Base-by-base conservation (phyloP, 148 eudicot genomes). In the Bassia scoparia region DNA sequence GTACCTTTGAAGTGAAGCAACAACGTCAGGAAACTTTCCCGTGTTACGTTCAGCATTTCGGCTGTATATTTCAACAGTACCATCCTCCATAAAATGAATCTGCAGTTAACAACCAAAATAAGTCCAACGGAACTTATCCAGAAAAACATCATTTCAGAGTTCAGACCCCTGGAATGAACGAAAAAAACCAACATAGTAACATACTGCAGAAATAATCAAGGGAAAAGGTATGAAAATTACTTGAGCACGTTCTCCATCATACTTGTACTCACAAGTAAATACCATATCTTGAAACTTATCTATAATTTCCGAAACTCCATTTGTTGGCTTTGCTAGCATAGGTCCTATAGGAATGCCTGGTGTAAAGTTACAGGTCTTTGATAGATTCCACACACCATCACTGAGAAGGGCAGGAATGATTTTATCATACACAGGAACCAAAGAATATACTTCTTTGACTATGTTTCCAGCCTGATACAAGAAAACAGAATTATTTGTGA, bases 191-290 rank as follows among this genome's bases (percentile, higher is more conserved):
- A 55, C 34, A 37, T 18, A 69, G 37, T 35, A 27, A n/a, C n/a
- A n/a, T 17, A 49, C 30, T 26, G n/a, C n/a, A n/a, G n/a, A n/a
- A n/a, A 75, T 30, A 46, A n/a, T 41, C 43, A 41, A 7, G 46
- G 46, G 43, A 58, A 35, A 56, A 33, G 67, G 8, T 21, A 41
- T 10, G 33, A 31, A 61, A 78, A 74, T 81, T 77, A 92, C 96
- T 87, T 92, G 98, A 76, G 98, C 98, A 53, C 98, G 93, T 78
- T 91, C 98, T 31, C 98, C 98, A 81, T 95, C 98, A 77, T 95
- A 95, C 82, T 95, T 95, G 85, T 88, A 95, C 80, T 95, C 98
- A 70, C 97, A 95, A 46, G 97, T 88, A 78, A 79, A 95, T 56
- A 82, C 90, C 84, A 78, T 91, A 80, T 86, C 88, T 73, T 95